Conservation (phyloP, 208 protist species). For the Leishmania gerbilli region DNA sequence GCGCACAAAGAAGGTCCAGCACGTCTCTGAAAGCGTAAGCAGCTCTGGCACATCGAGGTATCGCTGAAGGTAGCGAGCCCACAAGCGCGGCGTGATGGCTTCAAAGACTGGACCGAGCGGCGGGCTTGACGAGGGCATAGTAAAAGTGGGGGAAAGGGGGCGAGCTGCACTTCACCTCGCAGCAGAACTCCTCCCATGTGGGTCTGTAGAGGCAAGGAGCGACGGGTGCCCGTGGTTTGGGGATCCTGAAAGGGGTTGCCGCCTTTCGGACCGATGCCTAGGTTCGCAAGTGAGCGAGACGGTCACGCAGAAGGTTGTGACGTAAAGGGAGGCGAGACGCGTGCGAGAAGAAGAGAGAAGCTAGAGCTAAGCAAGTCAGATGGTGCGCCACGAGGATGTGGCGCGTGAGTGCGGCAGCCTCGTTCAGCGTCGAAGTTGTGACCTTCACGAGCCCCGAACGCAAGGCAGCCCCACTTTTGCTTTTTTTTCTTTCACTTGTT, state of each 20-base stretch:
- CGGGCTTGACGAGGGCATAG: neutral
- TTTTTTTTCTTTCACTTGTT: neutral
- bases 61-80: slow-evolving; percentile 6
- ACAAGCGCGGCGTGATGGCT: slow-evolving; percentile 1
- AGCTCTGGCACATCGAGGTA: slow-evolving; percentile 20
- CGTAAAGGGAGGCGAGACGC: neutral
- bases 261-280: neutral
- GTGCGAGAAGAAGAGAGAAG: neutral
- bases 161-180: neutral
- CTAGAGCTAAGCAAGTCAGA: slow-evolving; percentile 4
- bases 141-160: neutral
- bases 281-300: neutral
- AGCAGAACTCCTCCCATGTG: neutral
- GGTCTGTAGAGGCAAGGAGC: neutral
- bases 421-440: slow-evolving; percentile 27
- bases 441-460: neutral
- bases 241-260: neutral
- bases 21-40: slow-evolving; percentile 23
- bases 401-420: slow-evolving; percentile 1
- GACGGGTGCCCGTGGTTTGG: neutral
- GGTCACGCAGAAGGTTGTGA: neutral
- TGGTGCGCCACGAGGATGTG: slow-evolving; percentile 22
- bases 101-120: slow-evolving; percentile 9
- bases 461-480: neutral
- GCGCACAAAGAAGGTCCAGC: slow-evolving; percentile 30